phyloP scores from a whole-genome alignment of 495 filamentous ascomycete genomes.

The Cetradonia linearis region DNA sequence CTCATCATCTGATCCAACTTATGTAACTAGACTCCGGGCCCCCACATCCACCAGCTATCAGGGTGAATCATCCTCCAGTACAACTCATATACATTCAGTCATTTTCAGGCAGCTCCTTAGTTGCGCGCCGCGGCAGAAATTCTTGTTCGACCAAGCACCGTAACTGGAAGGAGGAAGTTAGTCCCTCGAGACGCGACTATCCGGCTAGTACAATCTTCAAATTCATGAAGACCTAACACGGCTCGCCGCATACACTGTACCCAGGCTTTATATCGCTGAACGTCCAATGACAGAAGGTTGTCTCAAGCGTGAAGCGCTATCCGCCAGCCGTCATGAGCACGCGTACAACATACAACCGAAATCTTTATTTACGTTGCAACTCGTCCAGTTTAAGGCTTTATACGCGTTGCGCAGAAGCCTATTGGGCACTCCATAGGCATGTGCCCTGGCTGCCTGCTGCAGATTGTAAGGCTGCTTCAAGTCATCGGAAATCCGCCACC shows the following conservation, averaged over 20 bases:
- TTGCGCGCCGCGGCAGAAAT: conserved; percentile 2
- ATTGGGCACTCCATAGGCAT: background rate
- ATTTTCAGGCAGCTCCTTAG: background rate
- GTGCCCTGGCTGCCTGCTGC: conserved; percentile 3
- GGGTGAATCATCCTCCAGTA: background rate
- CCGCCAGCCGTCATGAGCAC: conserved; percentile 18
- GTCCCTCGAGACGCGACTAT: conserved; percentile 13
- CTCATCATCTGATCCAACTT: background rate
- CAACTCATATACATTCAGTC: background rate
- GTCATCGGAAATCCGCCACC: conserved; percentile 12
- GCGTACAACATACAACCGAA: conserved; percentile 6
- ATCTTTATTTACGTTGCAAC: background rate
- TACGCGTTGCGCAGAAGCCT: conserved; percentile 5
- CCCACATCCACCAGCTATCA: background rate
- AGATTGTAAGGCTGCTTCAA: background rate
- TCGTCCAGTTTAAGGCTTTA: background rate
- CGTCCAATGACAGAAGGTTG: conserved; percentile 9
- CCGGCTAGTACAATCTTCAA: background rate
- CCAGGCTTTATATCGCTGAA: background rate
- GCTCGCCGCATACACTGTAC: conserved; percentile 9
- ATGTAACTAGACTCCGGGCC: background rate
- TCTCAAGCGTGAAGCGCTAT: conserved; percentile 19
- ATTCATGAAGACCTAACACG: conserved; percentile 1
- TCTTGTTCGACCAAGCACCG: conserved; percentile 1
- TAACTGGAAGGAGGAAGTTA: conserved; percentile 1